Conservation (phyloP, 2,329 filamentous ascomycete genomes). For the Bertia moriformis region DNA sequence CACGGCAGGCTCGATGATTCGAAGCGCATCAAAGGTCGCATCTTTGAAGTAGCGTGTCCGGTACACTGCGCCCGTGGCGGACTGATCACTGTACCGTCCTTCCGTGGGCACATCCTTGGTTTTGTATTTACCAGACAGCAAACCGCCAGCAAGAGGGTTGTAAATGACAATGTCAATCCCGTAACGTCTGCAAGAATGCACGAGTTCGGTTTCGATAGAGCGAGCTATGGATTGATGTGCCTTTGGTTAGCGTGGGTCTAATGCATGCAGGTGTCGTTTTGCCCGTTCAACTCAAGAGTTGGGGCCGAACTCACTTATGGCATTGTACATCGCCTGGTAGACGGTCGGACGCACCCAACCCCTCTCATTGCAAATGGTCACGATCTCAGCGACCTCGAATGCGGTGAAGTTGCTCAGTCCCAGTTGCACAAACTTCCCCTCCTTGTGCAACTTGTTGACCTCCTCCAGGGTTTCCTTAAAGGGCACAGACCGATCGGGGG, state of each 20-base stretch:
- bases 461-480: conserved; percentile 51
- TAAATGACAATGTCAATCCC: conserved; percentile 49
- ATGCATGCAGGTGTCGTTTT: too few species aligned
- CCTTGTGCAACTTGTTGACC: conserved; percentile 49
- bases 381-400: conserved; percentile 57
- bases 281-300: too few species aligned
- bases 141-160: conserved; percentile 50
- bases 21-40: conserved; percentile 43
- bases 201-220: conserved; percentile 43
- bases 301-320: background rate
- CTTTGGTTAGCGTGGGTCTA: conserved; percentile 61
- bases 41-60: conserved; percentile 49
- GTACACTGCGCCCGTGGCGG: conserved; percentile 28
- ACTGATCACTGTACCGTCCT: background rate
- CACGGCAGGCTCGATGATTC: conserved; percentile 42
- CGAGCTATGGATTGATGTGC: too few species aligned
- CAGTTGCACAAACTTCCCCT: conserved; percentile 52
- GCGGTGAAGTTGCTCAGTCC: conserved; percentile 55
- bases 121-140: conserved; percentile 40
- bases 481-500: conserved; percentile 34
- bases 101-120: background rate
- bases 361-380: conserved; percentile 45
- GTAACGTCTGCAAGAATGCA: conserved; percentile 44
- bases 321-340: conserved; percentile 32
- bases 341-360: conserved; percentile 54